Conservation (phyloP, 306 rosid species). For the Medicago arabica region DNA sequence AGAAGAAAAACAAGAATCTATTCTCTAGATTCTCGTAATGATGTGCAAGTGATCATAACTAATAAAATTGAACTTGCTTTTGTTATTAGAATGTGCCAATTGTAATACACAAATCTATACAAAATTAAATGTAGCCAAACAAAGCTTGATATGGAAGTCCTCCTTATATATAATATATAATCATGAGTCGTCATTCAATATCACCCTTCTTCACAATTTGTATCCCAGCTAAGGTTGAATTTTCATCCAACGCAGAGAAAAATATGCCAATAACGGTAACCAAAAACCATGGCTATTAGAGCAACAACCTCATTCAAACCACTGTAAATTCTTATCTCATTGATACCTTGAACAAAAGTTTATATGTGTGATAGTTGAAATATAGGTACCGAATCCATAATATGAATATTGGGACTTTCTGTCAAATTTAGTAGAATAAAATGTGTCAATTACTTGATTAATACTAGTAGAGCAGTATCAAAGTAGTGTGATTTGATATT, state of each 20-base stretch:
- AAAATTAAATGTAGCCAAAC: conserved; percentile 20
- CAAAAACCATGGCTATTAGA: conserved; percentile 82
- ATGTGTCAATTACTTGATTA: conserved; percentile 32
- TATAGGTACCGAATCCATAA: conserved; percentile 90
- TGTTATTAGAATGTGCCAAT: background rate
- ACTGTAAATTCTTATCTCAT: conserved; percentile 64
- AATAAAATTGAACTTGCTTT: conserved; percentile 11
- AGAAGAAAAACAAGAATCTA: too few relatives aligned
- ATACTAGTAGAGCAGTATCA: too few relatives aligned
- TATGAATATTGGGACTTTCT: conserved; percentile 84
- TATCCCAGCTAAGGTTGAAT: conserved; percentile 44
- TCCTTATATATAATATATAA: background rate
- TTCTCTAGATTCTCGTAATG: too few relatives aligned
- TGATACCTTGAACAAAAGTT: conserved; percentile 80
- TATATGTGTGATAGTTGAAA: conserved; percentile 96
- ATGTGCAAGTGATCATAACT: background rate
- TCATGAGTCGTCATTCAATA: conserved; percentile 3
- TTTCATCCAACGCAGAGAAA: conserved; percentile 78
- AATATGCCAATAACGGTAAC: conserved; percentile 80
- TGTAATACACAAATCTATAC: background rate
- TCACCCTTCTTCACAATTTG: background rate
- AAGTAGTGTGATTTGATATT: too few relatives aligned
- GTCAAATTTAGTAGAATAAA: conserved; percentile 36
- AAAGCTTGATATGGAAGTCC: background rate
- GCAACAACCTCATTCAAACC: conserved; percentile 70